Base-by-base conservation (phyloP, 1,284 basidiomycete species). In the Puccinia coronata region DNA sequence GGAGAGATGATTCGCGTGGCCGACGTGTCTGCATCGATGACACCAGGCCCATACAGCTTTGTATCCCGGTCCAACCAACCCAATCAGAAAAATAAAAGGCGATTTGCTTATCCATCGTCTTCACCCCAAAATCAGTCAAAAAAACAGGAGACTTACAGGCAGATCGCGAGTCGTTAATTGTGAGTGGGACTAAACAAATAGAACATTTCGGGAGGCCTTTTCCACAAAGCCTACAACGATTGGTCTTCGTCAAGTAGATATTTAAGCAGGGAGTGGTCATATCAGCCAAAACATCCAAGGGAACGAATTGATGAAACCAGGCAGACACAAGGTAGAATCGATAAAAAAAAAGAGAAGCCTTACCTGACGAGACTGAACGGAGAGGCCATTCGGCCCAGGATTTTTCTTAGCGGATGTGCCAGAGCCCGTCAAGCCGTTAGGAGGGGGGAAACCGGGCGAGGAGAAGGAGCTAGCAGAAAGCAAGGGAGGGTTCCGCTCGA, bases 121-220 rank as follows among this genome's bases (percentile, higher is more conserved):
- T 23, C 20, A 57, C 9, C 28, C 9, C 9, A 6, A 57, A 9
- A 6, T 8, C 20, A 57, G 34, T 8, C 9, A 18, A 36, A 65
- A n/a, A 20, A 36, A 65, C 8, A 65, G 18, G 18, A 9, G 36
- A 51, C 69, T 31, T 20, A 71, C 69, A 71, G 2, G 69, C 2
- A 4, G 41, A 31, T 0, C 47, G 20, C 2, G 55, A 36, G 41
- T 71, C 69, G 34, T 47, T 49, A 8, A 49, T 71, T 28, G 47
- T 51, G 14, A 71, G 34, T 16, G 77, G 65, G 3, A 71, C 59
- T 28, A 79, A 47, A 61, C 77, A 79, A 41, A 79, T 61, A 28
- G 77, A 69, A 71, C 77, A 79, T 61, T 71, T 79, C 11, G 61
- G 67, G 43, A 79, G 34, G 14, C 61, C 39, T 79, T 79, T 79